phyloP scores from a whole-genome alignment of 306 rosid genomes.

The Mimosa bimucronata region DNA sequence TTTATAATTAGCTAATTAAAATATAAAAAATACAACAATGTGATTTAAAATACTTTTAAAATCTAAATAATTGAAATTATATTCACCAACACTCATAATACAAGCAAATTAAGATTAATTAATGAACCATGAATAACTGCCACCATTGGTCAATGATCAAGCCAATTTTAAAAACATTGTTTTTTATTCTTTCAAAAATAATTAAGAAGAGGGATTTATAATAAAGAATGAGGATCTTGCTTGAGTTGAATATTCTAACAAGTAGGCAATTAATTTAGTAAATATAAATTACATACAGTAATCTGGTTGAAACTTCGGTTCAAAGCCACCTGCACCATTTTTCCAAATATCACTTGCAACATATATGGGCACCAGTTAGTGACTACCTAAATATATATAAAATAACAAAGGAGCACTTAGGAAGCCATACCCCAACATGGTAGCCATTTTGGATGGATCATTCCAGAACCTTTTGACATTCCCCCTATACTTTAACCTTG shows the following conservation, averaged over 20 bases:
- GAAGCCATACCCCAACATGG: slow-evolving; percentile 84
- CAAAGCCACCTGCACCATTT: slow-evolving; percentile 84
- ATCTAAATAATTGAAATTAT: no score
- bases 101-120: no score
- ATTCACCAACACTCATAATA: no score
- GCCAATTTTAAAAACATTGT: neutral
- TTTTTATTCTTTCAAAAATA: neutral
- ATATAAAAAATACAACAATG: no score
- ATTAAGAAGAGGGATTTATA: neutral
- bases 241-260: neutral
- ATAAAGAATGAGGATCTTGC: neutral
- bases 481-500: slow-evolving; percentile 81
- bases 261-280: slow-evolving; percentile 23
- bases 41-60: no score
- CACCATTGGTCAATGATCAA: neutral
- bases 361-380: slow-evolving; percentile 91
- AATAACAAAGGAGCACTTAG: slow-evolving; percentile 32
- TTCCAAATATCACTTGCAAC: slow-evolving; percentile 81
- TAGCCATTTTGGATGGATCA: slow-evolving; percentile 99
- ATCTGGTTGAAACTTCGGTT: slow-evolving; percentile 96
- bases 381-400: slow-evolving; percentile 69
- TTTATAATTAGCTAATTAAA: no score
- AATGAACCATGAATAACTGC: neutral
- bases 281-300: slow-evolving; percentile 57
- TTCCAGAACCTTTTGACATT: slow-evolving; percentile 98